phyloP scores from a whole-genome alignment of 1,284 basidiomycete species.

The Ceratobasidium sp. region DNA sequence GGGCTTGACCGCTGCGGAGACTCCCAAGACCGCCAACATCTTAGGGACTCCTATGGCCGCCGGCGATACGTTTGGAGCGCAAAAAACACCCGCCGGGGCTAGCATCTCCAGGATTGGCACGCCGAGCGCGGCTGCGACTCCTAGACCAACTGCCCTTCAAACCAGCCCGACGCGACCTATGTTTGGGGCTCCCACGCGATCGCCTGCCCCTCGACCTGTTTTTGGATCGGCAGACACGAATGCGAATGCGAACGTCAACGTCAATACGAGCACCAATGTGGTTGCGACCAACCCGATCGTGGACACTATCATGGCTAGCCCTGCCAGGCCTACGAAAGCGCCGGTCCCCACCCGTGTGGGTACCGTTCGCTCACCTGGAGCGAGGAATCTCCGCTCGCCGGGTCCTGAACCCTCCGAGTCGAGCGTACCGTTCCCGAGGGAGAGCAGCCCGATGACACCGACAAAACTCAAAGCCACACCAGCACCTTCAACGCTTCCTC shows the following conservation, averaged over 20 bases:
- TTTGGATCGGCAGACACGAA: conserved; percentile 27
- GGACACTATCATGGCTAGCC: conserved; percentile 30
- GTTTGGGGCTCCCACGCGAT: not conserved
- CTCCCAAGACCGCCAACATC: not conserved
- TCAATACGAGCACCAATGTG: not conserved
- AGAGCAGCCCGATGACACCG: conserved; percentile 40
- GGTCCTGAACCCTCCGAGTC: not conserved
- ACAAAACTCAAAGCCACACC: not conserved
- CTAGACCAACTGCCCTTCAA: conserved; percentile 18
- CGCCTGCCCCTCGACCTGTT: conserved; percentile 15
- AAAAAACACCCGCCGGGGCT: not conserved
- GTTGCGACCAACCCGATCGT: not conserved
- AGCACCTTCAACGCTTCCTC: not conserved
- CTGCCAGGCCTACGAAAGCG: not conserved
- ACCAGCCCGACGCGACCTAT: conserved; percentile 12
- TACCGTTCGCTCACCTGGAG: not conserved
- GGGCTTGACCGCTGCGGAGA: not conserved
- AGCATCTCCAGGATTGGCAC: conserved; percentile 2
- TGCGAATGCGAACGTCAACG: not conserved
- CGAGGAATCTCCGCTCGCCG: not conserved
- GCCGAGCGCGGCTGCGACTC: conserved; percentile 4
- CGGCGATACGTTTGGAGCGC: not conserved
- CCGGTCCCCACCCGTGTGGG: conserved; percentile 1
- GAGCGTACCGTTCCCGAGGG: conserved; percentile 40
- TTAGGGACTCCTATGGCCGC: conserved; percentile 12